Conservation (phyloP, 169 alveolate species). For the Babesia ovis region DNA sequence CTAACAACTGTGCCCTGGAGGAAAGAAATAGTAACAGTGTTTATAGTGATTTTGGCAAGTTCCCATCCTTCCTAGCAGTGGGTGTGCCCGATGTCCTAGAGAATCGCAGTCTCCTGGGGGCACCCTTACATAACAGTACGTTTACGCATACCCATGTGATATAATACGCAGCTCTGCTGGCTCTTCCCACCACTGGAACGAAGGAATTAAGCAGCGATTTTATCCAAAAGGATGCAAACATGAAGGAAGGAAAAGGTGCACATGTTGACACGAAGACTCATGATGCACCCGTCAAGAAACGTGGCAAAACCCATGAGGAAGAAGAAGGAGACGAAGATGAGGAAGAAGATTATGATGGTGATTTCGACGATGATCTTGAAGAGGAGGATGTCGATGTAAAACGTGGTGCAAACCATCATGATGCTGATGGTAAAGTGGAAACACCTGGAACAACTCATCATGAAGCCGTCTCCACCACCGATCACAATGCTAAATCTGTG, state of each 20-base stretch:
- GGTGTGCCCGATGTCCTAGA: conserved; percentile 23
- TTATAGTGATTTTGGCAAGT: neutral
- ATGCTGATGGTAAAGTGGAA: too few species aligned
- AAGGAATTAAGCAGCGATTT: neutral
- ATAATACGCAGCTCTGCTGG: neutral
- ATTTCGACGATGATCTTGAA: conserved; percentile 3
- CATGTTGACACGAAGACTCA: too few species aligned
- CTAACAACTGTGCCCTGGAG: conserved; percentile 6
- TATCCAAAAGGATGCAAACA: neutral
- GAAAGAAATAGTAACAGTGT: neutral
- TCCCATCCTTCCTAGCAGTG: conserved; percentile 28
- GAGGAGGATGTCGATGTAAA: conserved; percentile 1
- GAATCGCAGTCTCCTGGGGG: conserved; percentile 2
- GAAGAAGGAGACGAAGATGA: conserved; percentile 5
- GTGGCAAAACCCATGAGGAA: neutral
- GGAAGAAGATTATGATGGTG: neutral
- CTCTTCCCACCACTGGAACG: neutral
- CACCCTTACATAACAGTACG: conserved; percentile 7
- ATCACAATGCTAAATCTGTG: too few species aligned
- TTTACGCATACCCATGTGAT: neutral
- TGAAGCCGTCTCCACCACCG: too few species aligned
- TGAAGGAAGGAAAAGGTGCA: too few species aligned
- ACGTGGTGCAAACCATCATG: too few species aligned
- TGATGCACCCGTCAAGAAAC: too few species aligned
- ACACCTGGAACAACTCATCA: too few species aligned